Conservation (phyloP, 371 early-diverging fungal species). For the Apophysomyces variabilis region DNA sequence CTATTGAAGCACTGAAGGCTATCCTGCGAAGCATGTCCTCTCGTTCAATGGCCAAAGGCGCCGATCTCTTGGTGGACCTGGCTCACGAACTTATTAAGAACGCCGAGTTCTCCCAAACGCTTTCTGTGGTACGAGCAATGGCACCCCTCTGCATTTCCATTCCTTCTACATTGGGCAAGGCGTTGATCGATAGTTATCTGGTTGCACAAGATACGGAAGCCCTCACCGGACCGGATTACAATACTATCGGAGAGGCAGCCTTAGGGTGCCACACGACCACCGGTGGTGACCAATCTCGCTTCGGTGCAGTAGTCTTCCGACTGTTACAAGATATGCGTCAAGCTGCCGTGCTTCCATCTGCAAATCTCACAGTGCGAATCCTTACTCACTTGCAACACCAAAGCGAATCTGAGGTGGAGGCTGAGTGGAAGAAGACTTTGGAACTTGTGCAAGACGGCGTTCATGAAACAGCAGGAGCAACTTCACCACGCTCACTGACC, state of each 20-base stretch:
- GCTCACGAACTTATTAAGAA: conserved; percentile 9
- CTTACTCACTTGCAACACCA: conserved; percentile 17
- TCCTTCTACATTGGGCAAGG: conserved; percentile 6
- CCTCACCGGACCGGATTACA: conserved; percentile 15
- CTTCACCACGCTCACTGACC: neutral
- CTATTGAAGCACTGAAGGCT: conserved; percentile 32
- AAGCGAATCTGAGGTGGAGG: conserved; percentile 15
- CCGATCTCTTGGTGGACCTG: conserved; percentile 22
- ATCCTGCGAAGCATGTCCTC: conserved; percentile 31
- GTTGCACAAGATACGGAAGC: neutral
- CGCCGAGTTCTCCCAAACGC: neutral
- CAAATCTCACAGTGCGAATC: conserved; percentile 12
- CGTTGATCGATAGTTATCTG: conserved; percentile 2
- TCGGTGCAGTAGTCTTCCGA: conserved; percentile 12
- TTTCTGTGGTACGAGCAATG: conserved; percentile 16
- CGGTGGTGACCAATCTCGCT: neutral
- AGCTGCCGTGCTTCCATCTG: conserved; percentile 8
- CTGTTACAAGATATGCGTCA: conserved; percentile 7
- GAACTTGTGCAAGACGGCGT: conserved; percentile 10
- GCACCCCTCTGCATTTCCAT: conserved; percentile 2
- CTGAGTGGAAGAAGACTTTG: conserved; percentile 16
- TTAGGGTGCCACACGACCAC: conserved; percentile 12
- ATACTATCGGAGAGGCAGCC: conserved; percentile 21
- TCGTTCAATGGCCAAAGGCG: conserved; percentile 33
- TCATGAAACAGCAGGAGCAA: neutral